Evolutionary conservation across 768 basidiomycete genomes (phyloP).

Genomic region (Sutorius australiensis): DNA sequence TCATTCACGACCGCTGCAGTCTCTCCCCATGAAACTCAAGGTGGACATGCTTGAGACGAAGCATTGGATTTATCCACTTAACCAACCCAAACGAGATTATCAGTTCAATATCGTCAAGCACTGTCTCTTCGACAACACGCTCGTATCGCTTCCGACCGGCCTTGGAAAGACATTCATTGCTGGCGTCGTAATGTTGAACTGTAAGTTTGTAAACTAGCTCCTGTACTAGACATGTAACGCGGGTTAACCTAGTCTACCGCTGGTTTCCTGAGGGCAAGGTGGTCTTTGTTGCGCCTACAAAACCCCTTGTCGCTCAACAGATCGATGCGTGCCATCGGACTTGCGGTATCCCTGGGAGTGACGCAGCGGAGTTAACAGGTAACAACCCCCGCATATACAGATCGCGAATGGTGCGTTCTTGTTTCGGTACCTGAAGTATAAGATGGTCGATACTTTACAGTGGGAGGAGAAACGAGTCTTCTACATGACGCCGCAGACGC

Average conservation of each 20-base stretch:
- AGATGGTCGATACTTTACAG: conserved; percentile 34
- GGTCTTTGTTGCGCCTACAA: conserved; percentile 93
- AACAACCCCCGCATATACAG: conserved; percentile 53
- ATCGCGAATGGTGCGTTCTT: conserved; percentile 52
- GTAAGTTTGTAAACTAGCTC: conserved; percentile 38
- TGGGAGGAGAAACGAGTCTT: conserved; percentile 84
- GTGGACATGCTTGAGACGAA: conserved; percentile 75
- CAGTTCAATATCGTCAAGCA: conserved; percentile 89
- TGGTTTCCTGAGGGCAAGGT: conserved; percentile 94
- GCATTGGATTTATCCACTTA: conserved; percentile 91
- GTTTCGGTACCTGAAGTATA: background rate
- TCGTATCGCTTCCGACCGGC: conserved; percentile 93
- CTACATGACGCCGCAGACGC: conserved; percentile 95
- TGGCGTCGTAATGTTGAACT: conserved; percentile 94
- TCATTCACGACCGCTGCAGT: conserved; percentile 36
- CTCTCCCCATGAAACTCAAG: conserved; percentile 71
- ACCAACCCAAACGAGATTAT: conserved; percentile 84
- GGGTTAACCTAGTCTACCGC: conserved; percentile 60
- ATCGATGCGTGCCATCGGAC: conserved; percentile 88
- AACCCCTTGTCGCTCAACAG: conserved; percentile 94
- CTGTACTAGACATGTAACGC: conserved; percentile 3
- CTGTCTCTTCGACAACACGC: conserved; percentile 86
- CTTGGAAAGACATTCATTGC: conserved; percentile 98
- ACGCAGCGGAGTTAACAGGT: conserved; percentile 87
- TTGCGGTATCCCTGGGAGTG: conserved; percentile 87